Base-by-base conservation (phyloP, 73 alveolate species). In the Durusdinium trenchii region DNA sequence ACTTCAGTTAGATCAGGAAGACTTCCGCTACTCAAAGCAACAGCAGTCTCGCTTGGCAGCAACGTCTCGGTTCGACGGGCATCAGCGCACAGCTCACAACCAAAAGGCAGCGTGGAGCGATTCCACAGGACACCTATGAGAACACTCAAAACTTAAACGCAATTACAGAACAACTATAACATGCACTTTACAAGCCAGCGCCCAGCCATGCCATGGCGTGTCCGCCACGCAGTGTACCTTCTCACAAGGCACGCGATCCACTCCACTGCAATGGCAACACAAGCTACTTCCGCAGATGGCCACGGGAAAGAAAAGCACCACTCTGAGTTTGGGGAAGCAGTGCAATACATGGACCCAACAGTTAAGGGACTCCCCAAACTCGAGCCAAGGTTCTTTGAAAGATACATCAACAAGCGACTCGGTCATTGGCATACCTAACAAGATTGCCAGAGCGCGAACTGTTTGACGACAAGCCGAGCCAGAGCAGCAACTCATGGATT, bases 161-260 rank as follows among this genome's bases (percentile, higher is more conserved):
- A 81, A 23, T 32, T 81, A 3, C 40, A 46, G 48, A 45, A 46
- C 46, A 81, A 48, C 92, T 81, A 81, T 47, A 23, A 26, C 92
- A 10, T 20, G n/a, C 14, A 28, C 6, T n/a, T 81, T n/a, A 81
- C 47, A 10, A 46, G 46, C 64, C 20, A 46, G 26, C 71, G 48
- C n/a, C 92, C 92, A 30, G 18, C 48, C 71, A 81, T 81, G 92
- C 92, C 92, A 30, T 81, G 92, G 92, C 45, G 45, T 32, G 71
- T 81, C 4, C 20, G 52, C 10, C 92, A 81, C 48, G 71, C 71
- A 38, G 89, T 64, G 26, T 78, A 46, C 64, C 62, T 78, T 12
- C 62, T 81, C 45, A 81, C 45, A 67, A 81, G 92, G 69, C 26
- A 47, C n/a, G 92, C 92, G 3, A 35, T 45, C 12, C 92, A n/a